These are phyloP conservation scores for Cladosporium phlei DNA, from an alignment of 2,329 filamentous ascomycete species.

Conservation along the genomic window DNA sequence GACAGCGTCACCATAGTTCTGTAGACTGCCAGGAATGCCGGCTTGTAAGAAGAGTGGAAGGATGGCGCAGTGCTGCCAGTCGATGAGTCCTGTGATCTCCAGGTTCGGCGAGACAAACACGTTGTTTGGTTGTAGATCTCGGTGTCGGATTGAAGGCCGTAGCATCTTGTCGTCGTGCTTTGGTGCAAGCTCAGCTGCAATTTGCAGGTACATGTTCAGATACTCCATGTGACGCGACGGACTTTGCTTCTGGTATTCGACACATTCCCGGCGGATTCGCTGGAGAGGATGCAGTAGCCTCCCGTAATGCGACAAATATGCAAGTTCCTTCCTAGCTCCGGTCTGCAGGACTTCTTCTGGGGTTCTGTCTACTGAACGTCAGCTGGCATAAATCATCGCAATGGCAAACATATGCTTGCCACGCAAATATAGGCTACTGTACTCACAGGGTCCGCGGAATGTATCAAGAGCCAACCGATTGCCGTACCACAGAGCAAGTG, in stretches of 20 bases:
- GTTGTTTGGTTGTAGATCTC: constrained; percentile 29
- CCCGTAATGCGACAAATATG: constrained; percentile 28
- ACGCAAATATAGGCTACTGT: constrained; percentile 12
- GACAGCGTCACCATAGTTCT: constrained; percentile 33
- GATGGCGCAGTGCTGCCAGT: constrained; percentile 38
- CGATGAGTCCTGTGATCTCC: constrained; percentile 36
- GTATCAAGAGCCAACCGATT: constrained; percentile 24
- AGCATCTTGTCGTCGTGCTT: background rate
- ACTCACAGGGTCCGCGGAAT: constrained; percentile 30
- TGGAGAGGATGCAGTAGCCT: constrained; percentile 30
- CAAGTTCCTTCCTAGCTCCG: constrained; percentile 32
- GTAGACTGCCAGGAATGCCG: constrained; percentile 36
- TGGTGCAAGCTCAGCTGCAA: constrained; percentile 21
- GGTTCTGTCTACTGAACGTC: background rate
- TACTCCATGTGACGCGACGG: constrained; percentile 23
- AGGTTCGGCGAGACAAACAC: constrained; percentile 28
- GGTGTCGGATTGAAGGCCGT: constrained; percentile 27
- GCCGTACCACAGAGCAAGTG: constrained; percentile 29
- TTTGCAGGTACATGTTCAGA: constrained; percentile 28
- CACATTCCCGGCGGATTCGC: constrained; percentile 28
- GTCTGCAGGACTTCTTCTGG: constrained; percentile 24
- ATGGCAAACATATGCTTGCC: constrained; percentile 16
- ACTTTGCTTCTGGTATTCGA: constrained; percentile 19
- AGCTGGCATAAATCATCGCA: background rate
- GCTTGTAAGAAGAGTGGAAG: constrained; percentile 35